These are phyloP conservation scores for Phialocephala sp. DNA, from an alignment of 2,329 filamentous ascomycete species.

Conservation along the genomic window DNA sequence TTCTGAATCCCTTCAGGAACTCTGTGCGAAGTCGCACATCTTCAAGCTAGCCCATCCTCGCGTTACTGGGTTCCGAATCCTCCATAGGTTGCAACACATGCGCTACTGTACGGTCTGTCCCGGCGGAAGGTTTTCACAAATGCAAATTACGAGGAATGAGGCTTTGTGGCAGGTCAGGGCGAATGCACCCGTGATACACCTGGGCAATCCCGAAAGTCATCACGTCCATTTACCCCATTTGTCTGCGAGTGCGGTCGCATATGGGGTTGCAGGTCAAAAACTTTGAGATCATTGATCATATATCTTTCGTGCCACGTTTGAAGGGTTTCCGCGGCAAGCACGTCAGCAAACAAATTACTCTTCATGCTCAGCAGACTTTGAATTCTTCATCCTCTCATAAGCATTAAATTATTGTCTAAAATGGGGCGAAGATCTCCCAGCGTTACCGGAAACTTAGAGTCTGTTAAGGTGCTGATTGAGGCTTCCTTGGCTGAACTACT, in stretches of 20 bases:
- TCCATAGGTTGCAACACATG: conserved; percentile 8
- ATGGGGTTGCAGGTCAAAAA: conserved; percentile 15
- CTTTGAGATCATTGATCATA: background rate
- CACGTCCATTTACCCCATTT: conserved; percentile 14
- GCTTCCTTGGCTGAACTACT: background rate
- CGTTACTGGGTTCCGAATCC: conserved; percentile 11
- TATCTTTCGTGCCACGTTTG: background rate
- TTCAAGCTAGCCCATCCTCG: conserved; percentile 1
- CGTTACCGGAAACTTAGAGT: conserved; percentile 3
- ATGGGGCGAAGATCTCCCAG: background rate
- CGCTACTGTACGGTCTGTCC: conserved; percentile 16
- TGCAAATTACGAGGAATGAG: background rate
- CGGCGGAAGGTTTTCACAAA: conserved; percentile 3
- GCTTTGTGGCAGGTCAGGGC: conserved; percentile 2
- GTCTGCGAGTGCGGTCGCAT: conserved; percentile 17
- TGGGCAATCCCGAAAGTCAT: background rate
- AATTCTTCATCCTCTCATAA: background rate
- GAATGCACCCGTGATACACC: background rate
- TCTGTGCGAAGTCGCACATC: conserved; percentile 10
- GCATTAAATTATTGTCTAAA: background rate
- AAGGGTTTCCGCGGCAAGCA: background rate
- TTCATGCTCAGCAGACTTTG: conserved; percentile 10
- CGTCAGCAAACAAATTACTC: conserved; percentile 7
- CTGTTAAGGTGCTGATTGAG: conserved; percentile 10
- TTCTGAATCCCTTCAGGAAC: conserved; percentile 15